Base-by-base conservation (phyloP, 768 basidiomycete species). In the Russula griseocarnosa region DNA sequence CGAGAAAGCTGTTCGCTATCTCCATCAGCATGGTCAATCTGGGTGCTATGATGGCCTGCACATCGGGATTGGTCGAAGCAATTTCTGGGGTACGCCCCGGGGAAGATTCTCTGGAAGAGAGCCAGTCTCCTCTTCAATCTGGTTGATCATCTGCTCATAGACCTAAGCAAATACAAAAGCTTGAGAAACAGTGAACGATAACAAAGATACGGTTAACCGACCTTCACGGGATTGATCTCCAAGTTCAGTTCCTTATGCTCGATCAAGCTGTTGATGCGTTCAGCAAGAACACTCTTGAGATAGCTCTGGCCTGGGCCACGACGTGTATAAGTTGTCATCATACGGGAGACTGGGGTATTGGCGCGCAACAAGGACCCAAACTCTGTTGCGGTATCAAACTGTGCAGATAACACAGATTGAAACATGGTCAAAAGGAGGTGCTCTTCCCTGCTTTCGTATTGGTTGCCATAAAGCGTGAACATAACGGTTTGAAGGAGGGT, bases 291-390 rank as follows among this genome's bases (percentile, higher is more conserved):
- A 67, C 90, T 88, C 81, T 99, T 99, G 68, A 99, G 86, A 75
- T 98, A 99, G 70, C 93, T 94, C 76, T 98, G 97, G 61, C 97
- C 97, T 1, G 97, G 97, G 62, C 97, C 97, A 60, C 97, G 90
- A 65, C 97, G 91, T 58, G 97, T 98, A 77, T 99, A 99, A 22
- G 97, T 98, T 51, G 97, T 99, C 97, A 99, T 99, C 97, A 99
- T 99, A 44, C 97, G 88, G 55, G 94, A 98, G 26, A 99, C 97
- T 53, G 97, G 97, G 55, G 97, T 99, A 76, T 99, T 99, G 64
- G 97, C 97, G 59, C 97, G 92, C 32, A 99, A 85, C 13, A 99
- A 82, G 5, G 96, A 98, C n/a, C 96, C 95, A 70, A 99, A 98
- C 75, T 99, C 97, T 59, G 94, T 96, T 18, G 97, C 94, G 2